Evolutionary conservation across 176 grass and related monocot species (phyloP), one percentile per base, ranked within the genome.

Genomic region (Aegilops tauschii): DNA sequence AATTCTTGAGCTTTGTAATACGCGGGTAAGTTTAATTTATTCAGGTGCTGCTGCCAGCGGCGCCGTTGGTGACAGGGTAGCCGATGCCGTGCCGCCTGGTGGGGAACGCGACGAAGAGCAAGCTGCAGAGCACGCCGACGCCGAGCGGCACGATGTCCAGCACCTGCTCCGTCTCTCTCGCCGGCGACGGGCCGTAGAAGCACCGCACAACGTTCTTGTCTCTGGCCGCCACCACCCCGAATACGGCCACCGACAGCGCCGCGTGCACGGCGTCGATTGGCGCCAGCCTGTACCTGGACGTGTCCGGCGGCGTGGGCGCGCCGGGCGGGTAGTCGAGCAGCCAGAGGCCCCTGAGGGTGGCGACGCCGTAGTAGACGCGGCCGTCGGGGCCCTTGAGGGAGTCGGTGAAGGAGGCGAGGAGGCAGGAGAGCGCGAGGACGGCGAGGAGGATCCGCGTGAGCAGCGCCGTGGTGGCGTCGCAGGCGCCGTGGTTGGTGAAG

Each of bases 401-500:
- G 90, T 98, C 93, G 23, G 95, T 93, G 81, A 98, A 93, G 83
- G 82, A 90, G n/a, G 91, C 93, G 20, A 93, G 83, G 16, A 85
- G 50, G 76, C 87, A 93, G 77, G 95, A 91, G 69, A 82, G 42
- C 2, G 93, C 82, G 28, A 76, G 73, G 73, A 50, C 44, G 28
- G 91, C 93, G 20, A 93, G 83, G 21, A 85, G 66, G 76, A 61
- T 87, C 73, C 47, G 74, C 9, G 29, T 77, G 74, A 77, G 47
- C 28, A 56, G 66, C 12, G 66, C 14, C 4, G 91, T 92, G 10
- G 82, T 79, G 4, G 69, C 81, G 87, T 98, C 96, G 89, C 95
- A 98, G 16, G 86, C 56, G 72, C 95, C 95, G 77, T 95, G 89
- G 87, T 90, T 86, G 72, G 95, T 98, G 89, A 98, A 95, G 72